Base-by-base conservation (phyloP, 2,329 filamentous ascomycete genomes). In the Hortaea werneckii region DNA sequence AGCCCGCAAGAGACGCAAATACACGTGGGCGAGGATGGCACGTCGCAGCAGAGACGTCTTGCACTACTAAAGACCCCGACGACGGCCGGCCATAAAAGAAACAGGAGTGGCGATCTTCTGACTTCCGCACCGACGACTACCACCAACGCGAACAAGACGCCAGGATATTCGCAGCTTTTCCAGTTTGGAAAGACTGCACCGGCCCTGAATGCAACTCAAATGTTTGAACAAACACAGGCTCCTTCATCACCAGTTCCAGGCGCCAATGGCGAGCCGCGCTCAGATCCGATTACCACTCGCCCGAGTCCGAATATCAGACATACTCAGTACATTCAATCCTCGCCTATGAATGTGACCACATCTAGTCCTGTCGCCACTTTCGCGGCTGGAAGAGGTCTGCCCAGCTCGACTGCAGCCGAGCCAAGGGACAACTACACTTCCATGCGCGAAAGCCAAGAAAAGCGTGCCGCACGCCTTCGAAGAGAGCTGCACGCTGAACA, bases 151-250 rank as follows among this genome's bases (percentile, higher is more conserved):
- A 51, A 49, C 35, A 70, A 65, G 41, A 71, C 68, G 2, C 69
- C 69, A 12, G 65, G 62, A 9, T 69, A 65, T 32, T 63, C 62
- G 4, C 61, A 67, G 12, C 59, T 68, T 13, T 39, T 38, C 10
- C 12, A 27, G 3, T 27, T 11, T 28, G 62, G 57, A 9, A 53
- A 58, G n/a, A 55, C 60, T 5, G 59, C 50, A n/a, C 54, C 56
- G 37, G 42, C 51, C 2, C 61, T 73, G 58, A 69, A 66, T 32
- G 60, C 69, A 27, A 72, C 69, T 6, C 70, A 74, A 47, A 58
- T 67, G 9, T 73, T 72, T 53, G 61, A 67, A 42, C 64, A 66
- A 27, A 72, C 69, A 1, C 71, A 71, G 50, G 67, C 65, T 20
- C 61, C 60, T 12, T 72, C 70, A 0, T 72, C 70, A 26, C 69